phyloP scores from a whole-genome alignment of 140 eudicot species.

The Senecio squalidus region DNA sequence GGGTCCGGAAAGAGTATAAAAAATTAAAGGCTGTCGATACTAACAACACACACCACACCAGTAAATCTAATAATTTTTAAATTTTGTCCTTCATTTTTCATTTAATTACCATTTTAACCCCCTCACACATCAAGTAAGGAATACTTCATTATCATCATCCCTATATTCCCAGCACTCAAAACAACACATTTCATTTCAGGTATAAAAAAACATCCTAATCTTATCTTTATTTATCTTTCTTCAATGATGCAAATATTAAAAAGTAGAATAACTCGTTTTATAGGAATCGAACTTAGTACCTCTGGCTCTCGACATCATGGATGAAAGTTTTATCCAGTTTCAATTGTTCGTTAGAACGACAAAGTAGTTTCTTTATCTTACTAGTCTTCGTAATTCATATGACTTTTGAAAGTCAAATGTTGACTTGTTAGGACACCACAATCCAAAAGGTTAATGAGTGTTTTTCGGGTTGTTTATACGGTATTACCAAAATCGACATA shows the following conservation, averaged over 20 bases:
- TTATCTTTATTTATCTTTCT: conserved; percentile 1
- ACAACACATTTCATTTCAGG: conserved; percentile 14
- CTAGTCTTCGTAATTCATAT: not conserved
- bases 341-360: too few species aligned
- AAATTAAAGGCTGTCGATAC: conserved; percentile 35
- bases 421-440: not conserved
- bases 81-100: not conserved
- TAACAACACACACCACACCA: conserved; percentile 24
- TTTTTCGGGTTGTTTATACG: not conserved
- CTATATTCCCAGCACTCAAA: conserved; percentile 6
- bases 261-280: conserved; percentile 9
- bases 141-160: conserved; percentile 20
- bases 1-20: conserved; percentile 21
- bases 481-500: not conserved
- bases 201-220: conserved; percentile 4
- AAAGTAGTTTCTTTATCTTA: too few species aligned
- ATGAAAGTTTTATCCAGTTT: too few species aligned
- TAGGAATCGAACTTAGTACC: not conserved
- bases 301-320: not conserved
- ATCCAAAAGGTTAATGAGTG: not conserved
- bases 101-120: conserved; percentile 22
- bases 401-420: not conserved
- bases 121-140: conserved; percentile 8
- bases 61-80: too few species aligned
- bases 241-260: not conserved